Evolutionary conservation across 495 filamentous ascomycete genomes (phyloP), one percentile per base, ranked within the genome.

Genomic region (Podospora tetraspora): DNA sequence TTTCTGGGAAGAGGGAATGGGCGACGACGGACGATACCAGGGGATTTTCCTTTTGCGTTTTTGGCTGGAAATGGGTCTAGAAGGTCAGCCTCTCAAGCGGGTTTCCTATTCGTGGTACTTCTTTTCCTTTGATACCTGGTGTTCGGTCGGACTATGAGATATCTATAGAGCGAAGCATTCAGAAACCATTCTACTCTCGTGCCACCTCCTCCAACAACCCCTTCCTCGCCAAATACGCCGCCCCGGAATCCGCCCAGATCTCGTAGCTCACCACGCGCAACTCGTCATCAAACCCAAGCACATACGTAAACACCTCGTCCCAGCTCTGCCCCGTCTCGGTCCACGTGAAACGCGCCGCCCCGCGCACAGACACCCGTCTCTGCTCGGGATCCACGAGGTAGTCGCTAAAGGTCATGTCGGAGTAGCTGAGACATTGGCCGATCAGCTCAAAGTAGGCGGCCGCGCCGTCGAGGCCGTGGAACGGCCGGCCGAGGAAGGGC

Each of bases 161-260:
- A 5, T 52, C 19, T n/a, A 52, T 52, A 52, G 43, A 52, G 43
- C 43, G 43, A 52, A n/a, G 43, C 43, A 43, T 43, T 43, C 34
- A 19, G 16, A n/a, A 19, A n/a, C 43, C 6, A 1, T 43, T 19
- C 60, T 62, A 13, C 59, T 19, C 19, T 23, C 16, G 16, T 21
- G n/a, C 29, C 29, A 37, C 19, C 0, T 22, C 12, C 16, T 0
- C 7, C 13, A 68, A 12, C 24, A 56, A 65, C 62, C 86, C 87
- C 37, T 71, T 66, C 56, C 80, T 76, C 22, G 87, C 87, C 66
- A 89, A 76, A 80, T 86, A 88, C 23, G 85, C 86, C 29, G 87
- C 87, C 12, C 87, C 88, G 3, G 85, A 85, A 80, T 90, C 88
- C 29, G 85, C 88, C 88, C 88, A 90, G 43, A 89, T 79, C 68